Evolutionary conservation across 768 basidiomycete species (phyloP).

Genomic region (Tulasnella sp.): DNA sequence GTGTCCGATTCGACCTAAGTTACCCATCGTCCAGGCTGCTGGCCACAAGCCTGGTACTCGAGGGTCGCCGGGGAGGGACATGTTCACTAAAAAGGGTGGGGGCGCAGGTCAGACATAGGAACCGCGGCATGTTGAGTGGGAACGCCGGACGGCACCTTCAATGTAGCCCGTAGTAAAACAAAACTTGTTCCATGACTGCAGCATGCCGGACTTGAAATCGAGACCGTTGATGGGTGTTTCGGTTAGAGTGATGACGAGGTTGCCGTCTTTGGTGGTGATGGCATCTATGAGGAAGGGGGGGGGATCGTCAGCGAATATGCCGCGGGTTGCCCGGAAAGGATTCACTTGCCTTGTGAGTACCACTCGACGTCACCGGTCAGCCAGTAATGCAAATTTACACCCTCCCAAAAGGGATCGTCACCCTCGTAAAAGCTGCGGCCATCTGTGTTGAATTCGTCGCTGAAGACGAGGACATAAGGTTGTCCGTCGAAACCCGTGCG

Average conservation of each 20-base stretch:
- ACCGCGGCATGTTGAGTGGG: no score
- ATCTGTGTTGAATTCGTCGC: slow-evolving; percentile 75
- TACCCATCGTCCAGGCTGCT: slow-evolving; percentile 49
- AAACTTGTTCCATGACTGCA: slow-evolving; percentile 89
- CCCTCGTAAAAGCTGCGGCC: slow-evolving; percentile 73
- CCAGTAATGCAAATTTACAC: slow-evolving; percentile 74
- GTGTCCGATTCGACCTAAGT: slow-evolving; percentile 76
- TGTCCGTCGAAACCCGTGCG: slow-evolving; percentile 71
- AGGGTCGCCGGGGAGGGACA: slow-evolving; percentile 67
- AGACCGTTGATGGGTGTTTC: slow-evolving; percentile 69
- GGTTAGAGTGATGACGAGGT: slow-evolving; percentile 74
- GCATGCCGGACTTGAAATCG: slow-evolving; percentile 68
- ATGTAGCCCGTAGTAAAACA: slow-evolving; percentile 93
- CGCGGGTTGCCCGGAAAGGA: slow-evolving; percentile 36
- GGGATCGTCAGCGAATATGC: not conserved
- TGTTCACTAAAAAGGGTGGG: slow-evolving; percentile 41
- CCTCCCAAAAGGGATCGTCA: slow-evolving; percentile 85
- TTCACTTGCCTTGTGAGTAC: slow-evolving; percentile 47
- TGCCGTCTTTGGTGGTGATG: slow-evolving; percentile 70
- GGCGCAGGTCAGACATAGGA: no score
- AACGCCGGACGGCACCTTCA: slow-evolving; percentile 43
- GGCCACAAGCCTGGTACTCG: slow-evolving; percentile 78
- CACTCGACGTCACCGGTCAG: slow-evolving; percentile 77
- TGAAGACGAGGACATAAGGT: slow-evolving; percentile 78
- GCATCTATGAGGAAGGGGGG: slow-evolving; percentile 41